Percentiles rank a stretch among this genome's conserved stretches.
These are phyloP conservation scores for Boletus coccyginus DNA, from an alignment of 768 basidiomycete genomes.

Conservation along the genomic window DNA sequence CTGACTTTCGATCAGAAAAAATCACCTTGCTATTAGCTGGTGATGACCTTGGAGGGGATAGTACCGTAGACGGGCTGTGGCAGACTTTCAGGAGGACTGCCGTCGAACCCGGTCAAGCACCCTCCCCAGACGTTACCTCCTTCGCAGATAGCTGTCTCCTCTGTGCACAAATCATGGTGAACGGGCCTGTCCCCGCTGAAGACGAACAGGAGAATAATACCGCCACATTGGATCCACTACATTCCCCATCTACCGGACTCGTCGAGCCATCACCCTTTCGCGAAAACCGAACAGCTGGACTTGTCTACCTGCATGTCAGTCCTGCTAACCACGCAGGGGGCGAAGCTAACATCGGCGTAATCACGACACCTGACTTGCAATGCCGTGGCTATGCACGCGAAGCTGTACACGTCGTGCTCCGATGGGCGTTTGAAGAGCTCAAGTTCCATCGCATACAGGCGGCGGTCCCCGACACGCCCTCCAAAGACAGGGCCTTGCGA, in stretches of 20 bases:
- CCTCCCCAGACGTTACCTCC: slow-evolving; percentile 17
- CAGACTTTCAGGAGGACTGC: slow-evolving; percentile 18
- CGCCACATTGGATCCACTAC: too few species aligned
- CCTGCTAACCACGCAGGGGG: slow-evolving; percentile 21
- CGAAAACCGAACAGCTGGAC: slow-evolving; percentile 4
- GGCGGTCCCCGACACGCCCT: slow-evolving; percentile 44
- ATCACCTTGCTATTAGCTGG: slow-evolving; percentile 7
- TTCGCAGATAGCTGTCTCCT: slow-evolving; percentile 32
- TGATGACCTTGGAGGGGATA: background rate
- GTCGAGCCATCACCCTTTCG: background rate
- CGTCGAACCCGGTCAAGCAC: slow-evolving; percentile 28
- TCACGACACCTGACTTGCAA: slow-evolving; percentile 38
- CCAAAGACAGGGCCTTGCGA: slow-evolving; percentile 41
- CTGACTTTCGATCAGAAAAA: slow-evolving; percentile 8
- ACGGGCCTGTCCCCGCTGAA: background rate
- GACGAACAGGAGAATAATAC: background rate
- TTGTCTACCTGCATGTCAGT: slow-evolving; percentile 28
- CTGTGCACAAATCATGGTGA: slow-evolving; percentile 20
- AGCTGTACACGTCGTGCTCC: slow-evolving; percentile 44
- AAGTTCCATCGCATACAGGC: slow-evolving; percentile 35
- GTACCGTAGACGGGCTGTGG: slow-evolving; percentile 18
- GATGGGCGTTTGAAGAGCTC: slow-evolving; percentile 42
- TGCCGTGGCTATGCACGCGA: slow-evolving; percentile 44
- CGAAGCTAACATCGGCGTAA: slow-evolving; percentile 60
- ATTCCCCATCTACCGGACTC: background rate